phyloP scores from a whole-genome alignment of 805 yeast species.

The Clavispora fructus region DNA sequence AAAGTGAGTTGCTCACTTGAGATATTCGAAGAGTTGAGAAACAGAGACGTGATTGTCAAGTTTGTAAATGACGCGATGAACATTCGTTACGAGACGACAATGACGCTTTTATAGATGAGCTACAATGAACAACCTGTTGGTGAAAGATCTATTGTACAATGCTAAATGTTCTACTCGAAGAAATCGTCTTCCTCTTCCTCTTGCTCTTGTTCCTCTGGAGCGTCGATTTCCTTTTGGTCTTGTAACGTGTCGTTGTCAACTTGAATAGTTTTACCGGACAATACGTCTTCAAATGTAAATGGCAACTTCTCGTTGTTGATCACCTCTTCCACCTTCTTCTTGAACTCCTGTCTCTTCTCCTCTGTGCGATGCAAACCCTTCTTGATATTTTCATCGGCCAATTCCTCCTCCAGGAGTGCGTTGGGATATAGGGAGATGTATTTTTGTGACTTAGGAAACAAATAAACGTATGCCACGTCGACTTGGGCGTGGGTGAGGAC shows the following conservation, averaged over 20 bases:
- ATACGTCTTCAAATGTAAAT: slow-evolving; percentile 42
- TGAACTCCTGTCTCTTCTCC: slow-evolving; percentile 38
- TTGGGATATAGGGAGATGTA: slow-evolving; percentile 74
- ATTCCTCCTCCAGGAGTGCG: slow-evolving; percentile 19
- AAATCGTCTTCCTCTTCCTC: slow-evolving; percentile 21
- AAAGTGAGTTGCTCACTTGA: slow-evolving; percentile 40
- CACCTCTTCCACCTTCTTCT: slow-evolving; percentile 45
- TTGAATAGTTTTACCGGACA: slow-evolving; percentile 33
- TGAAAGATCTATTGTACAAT: background rate
- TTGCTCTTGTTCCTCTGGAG: slow-evolving; percentile 33
- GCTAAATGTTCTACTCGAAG: slow-evolving; percentile 18
- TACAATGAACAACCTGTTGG: background rate
- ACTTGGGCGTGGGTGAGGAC: slow-evolving; percentile 52
- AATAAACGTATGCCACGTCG: slow-evolving; percentile 68
- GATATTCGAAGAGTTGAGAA: slow-evolving; percentile 45
- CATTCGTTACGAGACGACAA: slow-evolving; percentile 36
- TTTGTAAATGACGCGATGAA: slow-evolving; percentile 67
- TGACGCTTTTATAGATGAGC: slow-evolving; percentile 1
- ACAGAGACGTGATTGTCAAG: slow-evolving; percentile 41
- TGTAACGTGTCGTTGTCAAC: slow-evolving; percentile 17
- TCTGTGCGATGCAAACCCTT: slow-evolving; percentile 40
- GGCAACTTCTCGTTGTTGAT: slow-evolving; percentile 53
- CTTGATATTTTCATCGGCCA: slow-evolving; percentile 31
- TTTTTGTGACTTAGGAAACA: slow-evolving; percentile 75
- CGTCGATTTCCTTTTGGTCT: slow-evolving; percentile 32